These are phyloP conservation scores for Pyricularia grisea DNA, from an alignment of 2,329 filamentous ascomycete species.

Conservation along the genomic window DNA sequence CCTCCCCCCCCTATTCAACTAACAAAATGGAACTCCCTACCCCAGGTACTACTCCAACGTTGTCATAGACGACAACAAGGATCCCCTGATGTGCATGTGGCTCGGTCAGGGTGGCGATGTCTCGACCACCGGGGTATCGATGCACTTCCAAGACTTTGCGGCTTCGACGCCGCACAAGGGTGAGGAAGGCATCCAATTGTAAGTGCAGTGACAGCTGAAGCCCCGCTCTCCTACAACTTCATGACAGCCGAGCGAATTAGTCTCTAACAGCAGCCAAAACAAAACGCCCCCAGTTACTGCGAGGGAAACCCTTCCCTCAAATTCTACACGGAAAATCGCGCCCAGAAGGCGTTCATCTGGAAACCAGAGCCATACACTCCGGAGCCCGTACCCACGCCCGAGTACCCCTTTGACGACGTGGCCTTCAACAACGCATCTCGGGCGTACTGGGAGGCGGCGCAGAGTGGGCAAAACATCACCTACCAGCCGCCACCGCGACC, in stretches of 20 bases:
- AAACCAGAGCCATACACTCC: neutral
- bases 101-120: neutral
- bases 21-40: too few relatives aligned
- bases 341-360: neutral
- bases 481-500: neutral
- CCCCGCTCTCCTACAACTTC: neutral
- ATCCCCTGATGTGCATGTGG: neutral
- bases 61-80: neutral
- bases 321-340: neutral
- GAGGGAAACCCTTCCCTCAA: neutral
- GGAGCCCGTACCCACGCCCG: too few relatives aligned
- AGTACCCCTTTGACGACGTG: neutral
- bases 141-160: neutral
- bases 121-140: neutral
- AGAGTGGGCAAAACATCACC: neutral
- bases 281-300: neutral
- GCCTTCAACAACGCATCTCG: neutral
- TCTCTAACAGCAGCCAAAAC: neutral
- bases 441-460: neutral
- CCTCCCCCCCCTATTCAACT: too few relatives aligned
- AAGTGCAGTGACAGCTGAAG: neutral
- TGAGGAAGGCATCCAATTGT: neutral
- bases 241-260: neutral
- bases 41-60: neutral
- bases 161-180: neutral